phyloP scores from a whole-genome alignment of 805 yeast genomes.

The Teunomyces lycoperdinae region DNA sequence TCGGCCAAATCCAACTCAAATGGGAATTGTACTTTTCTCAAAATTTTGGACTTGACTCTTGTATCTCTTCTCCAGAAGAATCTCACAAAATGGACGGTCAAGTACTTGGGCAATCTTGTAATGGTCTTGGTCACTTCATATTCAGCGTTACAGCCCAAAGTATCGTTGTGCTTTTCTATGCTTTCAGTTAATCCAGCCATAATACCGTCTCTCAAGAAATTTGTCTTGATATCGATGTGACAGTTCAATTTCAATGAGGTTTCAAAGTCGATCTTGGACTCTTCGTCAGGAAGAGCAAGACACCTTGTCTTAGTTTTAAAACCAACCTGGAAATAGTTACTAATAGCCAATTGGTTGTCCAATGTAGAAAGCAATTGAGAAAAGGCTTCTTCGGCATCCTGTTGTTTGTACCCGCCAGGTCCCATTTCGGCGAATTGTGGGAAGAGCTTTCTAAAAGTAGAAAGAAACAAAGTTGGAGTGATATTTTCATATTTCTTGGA shows the following conservation, averaged over 20 bases:
- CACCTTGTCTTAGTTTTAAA: slow-evolving; percentile 66
- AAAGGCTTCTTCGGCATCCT: slow-evolving; percentile 96
- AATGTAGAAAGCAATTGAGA: slow-evolving; percentile 68
- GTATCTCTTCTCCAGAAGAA: slow-evolving; percentile 96
- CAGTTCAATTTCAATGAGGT: slow-evolving; percentile 79
- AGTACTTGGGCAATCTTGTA: slow-evolving; percentile 77
- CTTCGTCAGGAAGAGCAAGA: slow-evolving; percentile 42
- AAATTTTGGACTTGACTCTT: slow-evolving; percentile 84
- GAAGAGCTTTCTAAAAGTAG: slow-evolving; percentile 59
- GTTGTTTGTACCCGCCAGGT: slow-evolving; percentile 79
- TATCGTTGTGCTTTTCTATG: slow-evolving; percentile 73
- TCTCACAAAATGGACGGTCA: slow-evolving; percentile 89
- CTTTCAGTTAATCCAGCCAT: slow-evolving; percentile 69
- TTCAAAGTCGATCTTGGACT: slow-evolving; percentile 22
- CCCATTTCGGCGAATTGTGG: slow-evolving; percentile 91
- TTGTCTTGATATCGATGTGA: slow-evolving; percentile 82
- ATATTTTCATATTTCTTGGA: slow-evolving; percentile 44
- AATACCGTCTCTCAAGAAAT: slow-evolving; percentile 85
- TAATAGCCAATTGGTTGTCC: slow-evolving; percentile 46
- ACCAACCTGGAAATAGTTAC: slow-evolving; percentile 59
- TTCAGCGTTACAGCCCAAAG: slow-evolving; percentile 65
- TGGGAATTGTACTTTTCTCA: slow-evolving; percentile 93
- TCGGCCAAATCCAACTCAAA: slow-evolving; percentile 87
- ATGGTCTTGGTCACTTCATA: slow-evolving; percentile 63
- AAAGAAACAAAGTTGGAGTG: slow-evolving; percentile 67